These are phyloP conservation scores for Tricholoma saponaceum DNA, from an alignment of 768 basidiomycete species.

Conservation along the genomic window DNA sequence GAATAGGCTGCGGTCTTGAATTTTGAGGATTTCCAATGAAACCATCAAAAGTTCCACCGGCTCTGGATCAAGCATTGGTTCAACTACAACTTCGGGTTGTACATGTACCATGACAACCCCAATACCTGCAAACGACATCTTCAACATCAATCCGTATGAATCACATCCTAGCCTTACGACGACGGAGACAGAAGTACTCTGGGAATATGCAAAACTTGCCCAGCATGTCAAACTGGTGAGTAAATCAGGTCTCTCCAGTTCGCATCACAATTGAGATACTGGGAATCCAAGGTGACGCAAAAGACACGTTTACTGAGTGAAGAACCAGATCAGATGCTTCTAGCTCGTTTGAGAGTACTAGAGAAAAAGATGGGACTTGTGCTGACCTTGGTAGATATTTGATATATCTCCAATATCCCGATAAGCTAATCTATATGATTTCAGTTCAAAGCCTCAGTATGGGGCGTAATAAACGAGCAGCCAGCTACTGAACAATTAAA, in stretches of 20 bases:
- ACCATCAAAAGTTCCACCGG: no score
- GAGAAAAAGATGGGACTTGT: conserved; percentile 97
- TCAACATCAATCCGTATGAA: conserved; percentile 67
- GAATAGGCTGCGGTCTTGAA: no score
- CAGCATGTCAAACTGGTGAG: conserved; percentile 76
- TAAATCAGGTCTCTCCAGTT: conserved; percentile 6
- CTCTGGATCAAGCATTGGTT: neutral
- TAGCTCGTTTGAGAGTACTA: conserved; percentile 71
- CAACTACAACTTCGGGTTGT: neutral
- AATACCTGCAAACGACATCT: conserved; percentile 34
- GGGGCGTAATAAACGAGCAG: conserved; percentile 88
- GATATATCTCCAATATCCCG: neutral
- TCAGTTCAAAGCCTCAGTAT: conserved; percentile 95
- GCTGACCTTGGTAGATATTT: conserved; percentile 66
- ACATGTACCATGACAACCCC: conserved; percentile 20
- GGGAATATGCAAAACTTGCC: conserved; percentile 90
- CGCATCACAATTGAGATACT: neutral
- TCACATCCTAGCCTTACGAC: conserved; percentile 61
- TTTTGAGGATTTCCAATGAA: neutral
- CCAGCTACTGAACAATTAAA: conserved; percentile 29
- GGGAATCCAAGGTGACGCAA: conserved; percentile 46
- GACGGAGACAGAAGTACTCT: conserved; percentile 76
- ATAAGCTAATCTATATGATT: conserved; percentile 27
- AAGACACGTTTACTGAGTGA: conserved; percentile 70
- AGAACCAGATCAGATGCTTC: conserved; percentile 72